Evolutionary conservation across 1,139 yeast genomes (phyloP).

Genomic region (Protomyces macrosporus): DNA sequence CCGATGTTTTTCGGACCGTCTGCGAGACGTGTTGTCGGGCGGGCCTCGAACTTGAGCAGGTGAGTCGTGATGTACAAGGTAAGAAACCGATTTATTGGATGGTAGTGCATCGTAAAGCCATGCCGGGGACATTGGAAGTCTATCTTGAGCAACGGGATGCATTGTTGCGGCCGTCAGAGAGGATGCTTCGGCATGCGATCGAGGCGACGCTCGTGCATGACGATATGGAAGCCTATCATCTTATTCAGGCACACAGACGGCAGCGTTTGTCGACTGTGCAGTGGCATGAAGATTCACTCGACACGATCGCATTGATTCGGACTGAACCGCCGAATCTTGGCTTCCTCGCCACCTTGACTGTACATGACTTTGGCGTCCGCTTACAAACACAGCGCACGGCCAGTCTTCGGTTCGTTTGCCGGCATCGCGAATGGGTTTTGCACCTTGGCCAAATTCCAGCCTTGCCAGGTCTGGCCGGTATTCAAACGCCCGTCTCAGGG

Average conservation of each 20-base stretch:
- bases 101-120: constrained; percentile 1
- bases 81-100: constrained; percentile 16
- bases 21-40: constrained; percentile 5
- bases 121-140: constrained; percentile 10
- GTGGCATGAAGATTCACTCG: background rate
- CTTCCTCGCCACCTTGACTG: constrained; percentile 4
- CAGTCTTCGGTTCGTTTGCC: constrained; percentile 2
- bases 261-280: background rate
- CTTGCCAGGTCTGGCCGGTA: background rate
- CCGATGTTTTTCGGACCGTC: constrained; percentile 1
- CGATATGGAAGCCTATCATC: background rate
- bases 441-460: background rate
- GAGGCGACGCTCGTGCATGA: constrained; percentile 13
- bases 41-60: background rate
- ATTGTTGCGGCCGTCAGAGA: background rate
- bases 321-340: constrained; percentile 14
- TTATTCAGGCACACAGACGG: background rate
- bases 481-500: background rate
- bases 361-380: constrained; percentile 3
- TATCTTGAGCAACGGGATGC: background rate
- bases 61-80: background rate
- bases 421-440: constrained; percentile 11
- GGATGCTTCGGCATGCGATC: background rate
- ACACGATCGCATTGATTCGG: background rate
- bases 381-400: background rate